Conservation (phyloP, 257 asterid species). For the Capsicum pubescens region DNA sequence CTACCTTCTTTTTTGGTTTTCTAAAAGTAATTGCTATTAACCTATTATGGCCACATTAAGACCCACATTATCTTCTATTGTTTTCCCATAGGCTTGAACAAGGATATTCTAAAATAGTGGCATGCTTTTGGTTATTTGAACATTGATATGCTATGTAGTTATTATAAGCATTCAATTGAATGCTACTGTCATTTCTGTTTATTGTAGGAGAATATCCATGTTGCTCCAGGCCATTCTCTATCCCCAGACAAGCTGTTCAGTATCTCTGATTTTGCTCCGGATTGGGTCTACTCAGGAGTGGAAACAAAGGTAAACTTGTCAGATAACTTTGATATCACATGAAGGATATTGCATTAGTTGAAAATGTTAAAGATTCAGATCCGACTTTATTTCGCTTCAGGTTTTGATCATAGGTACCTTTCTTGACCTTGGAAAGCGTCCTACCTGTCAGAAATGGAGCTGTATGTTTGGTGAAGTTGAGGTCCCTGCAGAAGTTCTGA, state of each 20-base stretch:
- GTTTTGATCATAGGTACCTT: constrained; percentile 40
- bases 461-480: constrained; percentile 47
- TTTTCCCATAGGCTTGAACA: not conserved
- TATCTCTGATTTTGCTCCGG: constrained; percentile 40
- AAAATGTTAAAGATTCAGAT: constrained; percentile 17
- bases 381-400: constrained; percentile 7
- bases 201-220: constrained; percentile 15
- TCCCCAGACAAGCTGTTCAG: constrained; percentile 38
- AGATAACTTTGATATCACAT: not conserved
- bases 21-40: not conserved
- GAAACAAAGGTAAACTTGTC: constrained; percentile 36
- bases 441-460: constrained; percentile 35
- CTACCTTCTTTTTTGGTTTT: not conserved
- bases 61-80: not conserved
- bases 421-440: constrained; percentile 30
- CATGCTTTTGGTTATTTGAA: not conserved
- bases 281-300: constrained; percentile 39
- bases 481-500: constrained; percentile 39
- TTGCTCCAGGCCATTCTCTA: constrained; percentile 31
- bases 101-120: not conserved
- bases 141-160: not conserved
- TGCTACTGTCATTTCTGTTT: not conserved
- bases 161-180: not conserved
- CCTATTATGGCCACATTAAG: not conserved
- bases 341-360: constrained; percentile 6